A percentile compares a stretch with the other conserved stretches of the same genome.
Evolutionary conservation across 768 basidiomycete genomes (phyloP).

Genomic region (Lyophyllum decastes): DNA sequence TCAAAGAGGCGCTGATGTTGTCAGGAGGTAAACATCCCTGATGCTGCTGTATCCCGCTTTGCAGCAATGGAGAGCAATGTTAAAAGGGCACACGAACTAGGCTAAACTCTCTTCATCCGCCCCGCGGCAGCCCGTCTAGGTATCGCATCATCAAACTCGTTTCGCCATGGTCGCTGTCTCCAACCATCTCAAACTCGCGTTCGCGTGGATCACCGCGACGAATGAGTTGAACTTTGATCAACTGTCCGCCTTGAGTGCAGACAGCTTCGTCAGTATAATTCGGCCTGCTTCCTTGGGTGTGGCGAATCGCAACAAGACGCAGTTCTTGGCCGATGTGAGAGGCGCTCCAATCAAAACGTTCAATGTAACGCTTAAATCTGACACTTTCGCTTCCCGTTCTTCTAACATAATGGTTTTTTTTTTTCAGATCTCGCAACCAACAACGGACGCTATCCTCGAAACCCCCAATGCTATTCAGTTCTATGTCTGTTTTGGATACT

Average conservation of each 20-base stretch:
- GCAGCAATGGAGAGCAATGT: neutral
- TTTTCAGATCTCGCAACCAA: constrained; percentile 10
- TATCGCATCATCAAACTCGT: neutral
- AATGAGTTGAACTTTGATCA: constrained; percentile 10
- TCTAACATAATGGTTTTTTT: too few species aligned
- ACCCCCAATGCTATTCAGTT: constrained; percentile 9
- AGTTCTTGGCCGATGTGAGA: constrained; percentile 5
- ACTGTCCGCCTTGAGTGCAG: constrained; percentile 9
- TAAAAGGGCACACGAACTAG: neutral
- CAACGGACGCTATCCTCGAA: constrained; percentile 11
- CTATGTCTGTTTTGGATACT: constrained; percentile 9
- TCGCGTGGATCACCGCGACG: constrained; percentile 11
- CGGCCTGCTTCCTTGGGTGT: constrained; percentile 9
- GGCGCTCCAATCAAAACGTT: constrained; percentile 9
- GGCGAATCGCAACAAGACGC: constrained; percentile 7
- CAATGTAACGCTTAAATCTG: constrained; percentile 1
- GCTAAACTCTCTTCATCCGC: too few species aligned
- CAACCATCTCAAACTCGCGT: constrained; percentile 12
- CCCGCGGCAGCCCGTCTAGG: too few species aligned
- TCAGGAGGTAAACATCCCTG: neutral
- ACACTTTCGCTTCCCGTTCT: neutral
- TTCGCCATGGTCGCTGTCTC: constrained; percentile 12
- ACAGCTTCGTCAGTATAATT: constrained; percentile 11
- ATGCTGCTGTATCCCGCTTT: neutral
- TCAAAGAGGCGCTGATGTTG: neutral